Base-by-base conservation (phyloP, 768 basidiomycete genomes). In the Austroboletus eburneus region DNA sequence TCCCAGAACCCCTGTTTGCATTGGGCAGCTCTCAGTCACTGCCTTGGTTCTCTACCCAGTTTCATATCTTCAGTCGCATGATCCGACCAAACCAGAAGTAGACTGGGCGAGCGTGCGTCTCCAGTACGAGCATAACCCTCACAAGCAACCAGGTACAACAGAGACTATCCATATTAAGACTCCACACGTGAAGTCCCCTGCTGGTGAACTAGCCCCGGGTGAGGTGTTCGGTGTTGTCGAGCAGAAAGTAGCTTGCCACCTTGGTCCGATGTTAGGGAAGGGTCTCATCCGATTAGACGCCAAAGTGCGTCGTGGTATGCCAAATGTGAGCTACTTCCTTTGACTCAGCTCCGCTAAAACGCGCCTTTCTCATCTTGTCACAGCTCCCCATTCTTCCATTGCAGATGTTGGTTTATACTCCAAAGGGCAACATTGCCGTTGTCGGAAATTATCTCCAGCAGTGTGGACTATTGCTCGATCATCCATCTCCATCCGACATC, bases 351-450 rank as follows among this genome's bases (percentile, higher is more conserved):
- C 13, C 41, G 24, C 48, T 57, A 41, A 44, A 55, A 45, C 55
- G 44, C 42, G 25, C 47, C 58, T 51, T 50, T 57, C 48, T 50
- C 44, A 51, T 50, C 22, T 43, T 50, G 32, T 33, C 44, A 12
- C 40, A 94, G 90, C 75, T 87, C 43, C 87, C 88, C 39, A 88
- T 92, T 45, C 73, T 95, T 37, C 80, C 84, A 18, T 74, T 97
- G 16, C 85, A 87, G 59, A 78, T 96, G 66, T 79, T 96, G 32
- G 82, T 97, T 24, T 95, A 88, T 67, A 95, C 95, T 5, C 91
- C 91, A 5, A 96, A 95, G 64, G 89, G 91, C 25, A 93, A 97
- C 67, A 86, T 98, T 52, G 70, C 75, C 25, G 82, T 86, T 45
- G 86, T 99, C 51, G 83, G 89, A 51, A 74, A 80, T 58, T 83